Evolutionary conservation across 768 basidiomycete species (phyloP), one percentile per base, ranked within the genome.

Genomic region (Mycena crocata): DNA sequence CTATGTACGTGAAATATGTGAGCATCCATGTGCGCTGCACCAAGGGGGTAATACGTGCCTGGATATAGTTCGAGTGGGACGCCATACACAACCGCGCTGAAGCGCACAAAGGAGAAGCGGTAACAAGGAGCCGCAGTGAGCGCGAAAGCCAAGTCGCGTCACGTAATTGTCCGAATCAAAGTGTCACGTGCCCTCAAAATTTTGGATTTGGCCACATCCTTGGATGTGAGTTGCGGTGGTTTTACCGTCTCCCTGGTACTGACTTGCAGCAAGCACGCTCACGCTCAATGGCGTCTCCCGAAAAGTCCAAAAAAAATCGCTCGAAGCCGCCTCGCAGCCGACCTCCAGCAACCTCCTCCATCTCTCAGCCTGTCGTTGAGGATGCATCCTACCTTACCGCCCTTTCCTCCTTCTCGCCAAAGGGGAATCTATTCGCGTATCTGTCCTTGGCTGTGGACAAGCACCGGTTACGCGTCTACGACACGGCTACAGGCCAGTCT

Each of bases 371-470:
- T 17, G 79, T 81, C 40, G 84, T 85, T 31, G 82, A 86, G 59
- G 84, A 86, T 67, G 73, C 83, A 24, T 81, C 84, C 4, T 74
- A 79, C 52, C 72, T 83, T 28, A 75, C 81, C 15, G 72, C 80
- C 23, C 77, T 89, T 28, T 89, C 86, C 15, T 80, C 88, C 9
- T 92, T 91, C 78, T 91, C 90, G 12, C 83, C 84, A 7, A 79
- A 83, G 62, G 86, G 84, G 57, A 78, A 81, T 58, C 78, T 86
- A 39, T 91, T 91, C 72, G 89, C 87, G 2, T 84, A 88, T 57
- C 76, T 90, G 31, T 89, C 89, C 13, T 83, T 91, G 26, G 85
- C 90, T 3, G 83, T 92, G 56, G 90, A 92, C 83, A 92, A 90
- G 76, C 90, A 92, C 73, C 85, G 89, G 48, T 78, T 91, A 61